These are phyloP conservation scores for Oryza brachyantha DNA, from an alignment of 176 grass and related monocot genomes.

Conservation along the genomic window DNA sequence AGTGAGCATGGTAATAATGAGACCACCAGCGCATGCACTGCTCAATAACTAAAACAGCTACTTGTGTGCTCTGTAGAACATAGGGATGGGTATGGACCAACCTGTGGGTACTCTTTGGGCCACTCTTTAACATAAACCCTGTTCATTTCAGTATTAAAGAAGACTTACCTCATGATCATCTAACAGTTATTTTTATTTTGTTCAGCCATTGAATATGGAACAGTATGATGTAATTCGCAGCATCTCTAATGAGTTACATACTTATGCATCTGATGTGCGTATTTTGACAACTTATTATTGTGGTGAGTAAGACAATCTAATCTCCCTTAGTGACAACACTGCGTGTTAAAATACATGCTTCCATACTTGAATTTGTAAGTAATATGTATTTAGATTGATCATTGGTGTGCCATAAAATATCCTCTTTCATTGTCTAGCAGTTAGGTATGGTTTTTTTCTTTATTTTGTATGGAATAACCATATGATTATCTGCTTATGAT, in stretches of 20 bases:
- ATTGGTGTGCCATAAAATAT: constrained; percentile 1
- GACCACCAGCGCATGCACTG: background rate
- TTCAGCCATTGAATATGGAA: constrained; percentile 85
- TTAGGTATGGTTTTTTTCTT: constrained; percentile 2
- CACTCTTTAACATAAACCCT: background rate
- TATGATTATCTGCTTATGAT: background rate
- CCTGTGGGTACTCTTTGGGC: background rate
- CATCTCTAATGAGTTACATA: constrained; percentile 83
- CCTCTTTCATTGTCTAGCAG: background rate
- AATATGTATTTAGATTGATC: background rate
- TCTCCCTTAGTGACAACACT: background rate
- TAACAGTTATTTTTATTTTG: constrained; percentile 42
- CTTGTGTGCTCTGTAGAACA: background rate
- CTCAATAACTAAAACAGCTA: background rate
- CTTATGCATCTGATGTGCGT: constrained; percentile 79
- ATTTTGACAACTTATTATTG: constrained; percentile 95
- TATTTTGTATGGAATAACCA: constrained; percentile 9
- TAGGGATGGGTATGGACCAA: background rate
- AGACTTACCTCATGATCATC: background rate
- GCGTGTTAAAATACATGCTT: background rate
- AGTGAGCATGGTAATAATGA: background rate
- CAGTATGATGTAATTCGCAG: constrained; percentile 83
- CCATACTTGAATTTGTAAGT: background rate
- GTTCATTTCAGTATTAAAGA: constrained; percentile 14
- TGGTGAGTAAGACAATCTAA: constrained; percentile 46